Percentiles rank a stretch among this genome's conserved stretches.
Conservation (phyloP, 2,329 filamentous ascomycete genomes). For the Thelonectria olida region DNA sequence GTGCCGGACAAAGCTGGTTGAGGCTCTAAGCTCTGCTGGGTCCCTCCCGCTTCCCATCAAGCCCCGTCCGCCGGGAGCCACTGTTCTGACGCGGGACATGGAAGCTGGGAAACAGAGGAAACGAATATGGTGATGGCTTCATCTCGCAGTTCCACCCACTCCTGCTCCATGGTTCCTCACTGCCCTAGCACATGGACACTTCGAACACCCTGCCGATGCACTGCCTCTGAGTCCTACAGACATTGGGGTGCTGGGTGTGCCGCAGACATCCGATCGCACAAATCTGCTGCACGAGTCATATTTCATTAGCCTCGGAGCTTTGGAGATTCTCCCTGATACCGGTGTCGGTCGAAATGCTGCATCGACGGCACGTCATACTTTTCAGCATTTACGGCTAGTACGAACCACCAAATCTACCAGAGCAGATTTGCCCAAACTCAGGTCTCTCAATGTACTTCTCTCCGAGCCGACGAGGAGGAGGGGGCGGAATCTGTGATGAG, state of each 20-base stretch:
- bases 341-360: slow-evolving; percentile 18
- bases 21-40: slow-evolving; percentile 38
- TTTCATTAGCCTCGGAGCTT: slow-evolving; percentile 34
- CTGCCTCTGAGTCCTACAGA: slow-evolving; percentile 13
- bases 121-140: slow-evolving; percentile 28
- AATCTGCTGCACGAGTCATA: slow-evolving; percentile 38
- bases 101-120: slow-evolving; percentile 5
- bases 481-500: slow-evolving; percentile 18
- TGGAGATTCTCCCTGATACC: slow-evolving; percentile 30
- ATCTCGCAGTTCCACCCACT: slow-evolving; percentile 17
- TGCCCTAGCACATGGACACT: neutral
- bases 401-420: slow-evolving; percentile 32
- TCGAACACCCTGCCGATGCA: slow-evolving; percentile 9
- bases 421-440: slow-evolving; percentile 16
- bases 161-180: neutral
- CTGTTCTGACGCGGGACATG: slow-evolving; percentile 25
- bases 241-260: slow-evolving; percentile 6
- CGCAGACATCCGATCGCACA: slow-evolving; percentile 18
- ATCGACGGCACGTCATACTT: slow-evolving; percentile 23
- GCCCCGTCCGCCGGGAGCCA: slow-evolving; percentile 35
- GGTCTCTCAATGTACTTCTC: neutral
- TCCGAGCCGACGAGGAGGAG: neutral
- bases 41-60: slow-evolving; percentile 37
- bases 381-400: slow-evolving; percentile 28
- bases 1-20: slow-evolving; percentile 35